Percentiles rank a stretch among this genome's conserved stretches.
Conservation (phyloP, 1,284 basidiomycete genomes). For the Mycena sp. region DNA sequence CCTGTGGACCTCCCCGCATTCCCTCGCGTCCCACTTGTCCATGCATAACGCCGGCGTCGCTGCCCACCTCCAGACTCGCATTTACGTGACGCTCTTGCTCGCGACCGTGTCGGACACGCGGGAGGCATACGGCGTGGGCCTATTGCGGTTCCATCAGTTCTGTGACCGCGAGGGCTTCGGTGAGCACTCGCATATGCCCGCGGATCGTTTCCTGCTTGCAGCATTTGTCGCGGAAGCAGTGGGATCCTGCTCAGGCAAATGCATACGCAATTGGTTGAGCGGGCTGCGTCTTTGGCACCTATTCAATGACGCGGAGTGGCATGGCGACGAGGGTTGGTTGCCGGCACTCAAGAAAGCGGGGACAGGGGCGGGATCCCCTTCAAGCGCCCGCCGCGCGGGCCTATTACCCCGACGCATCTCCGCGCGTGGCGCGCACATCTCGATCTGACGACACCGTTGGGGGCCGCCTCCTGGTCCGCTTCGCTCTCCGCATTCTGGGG, state of each 20-base stretch:
- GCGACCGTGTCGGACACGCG: neutral
- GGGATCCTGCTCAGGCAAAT: conserved; percentile 18
- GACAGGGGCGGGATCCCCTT: conserved; percentile 12
- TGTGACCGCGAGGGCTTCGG: conserved; percentile 20
- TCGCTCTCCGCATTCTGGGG: conserved; percentile 21
- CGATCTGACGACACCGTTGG: conserved; percentile 1
- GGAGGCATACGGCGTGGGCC: conserved; percentile 10
- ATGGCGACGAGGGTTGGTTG: conserved; percentile 9
- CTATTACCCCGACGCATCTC: conserved; percentile 15
- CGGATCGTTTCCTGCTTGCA: conserved; percentile 5
- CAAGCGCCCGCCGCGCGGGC: conserved; percentile 15
- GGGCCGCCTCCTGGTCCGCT: conserved; percentile 22
- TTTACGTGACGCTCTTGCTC: neutral
- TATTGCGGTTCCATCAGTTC: conserved; percentile 22
- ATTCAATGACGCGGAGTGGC: no score
- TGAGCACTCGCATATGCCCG: conserved; percentile 19
- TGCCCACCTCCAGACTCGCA: no score
- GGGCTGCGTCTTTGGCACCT: no score
- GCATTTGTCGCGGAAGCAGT: conserved; percentile 25
- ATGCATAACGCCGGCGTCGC: no score
- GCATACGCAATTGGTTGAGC: no score
- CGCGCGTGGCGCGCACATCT: conserved; percentile 2
- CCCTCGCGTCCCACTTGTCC: no score
- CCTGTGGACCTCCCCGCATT: no score
- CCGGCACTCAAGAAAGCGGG: neutral